Conservation (phyloP, 2,329 filamentous ascomycete species). For the Emydomyces testavorans region DNA sequence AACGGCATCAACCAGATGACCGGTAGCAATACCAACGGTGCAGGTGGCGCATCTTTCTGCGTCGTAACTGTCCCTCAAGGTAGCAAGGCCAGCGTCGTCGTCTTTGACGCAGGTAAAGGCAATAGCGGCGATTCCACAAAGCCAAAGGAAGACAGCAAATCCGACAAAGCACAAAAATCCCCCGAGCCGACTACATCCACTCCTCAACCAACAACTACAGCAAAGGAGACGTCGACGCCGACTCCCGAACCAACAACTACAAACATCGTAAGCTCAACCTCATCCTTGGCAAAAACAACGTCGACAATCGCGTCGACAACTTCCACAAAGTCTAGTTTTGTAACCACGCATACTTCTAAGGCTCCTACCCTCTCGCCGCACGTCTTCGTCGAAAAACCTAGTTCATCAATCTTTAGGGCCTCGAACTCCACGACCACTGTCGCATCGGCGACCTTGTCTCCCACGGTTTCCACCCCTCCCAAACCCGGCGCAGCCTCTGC, state of each 20-base stretch:
- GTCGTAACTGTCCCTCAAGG: constrained; percentile 64
- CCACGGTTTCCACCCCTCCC: constrained; percentile 10
- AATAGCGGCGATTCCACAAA: constrained; percentile 22
- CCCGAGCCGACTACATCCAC: constrained; percentile 9
- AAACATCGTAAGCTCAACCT: constrained; percentile 10
- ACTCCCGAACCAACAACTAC: constrained; percentile 14
- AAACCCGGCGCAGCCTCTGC: constrained; percentile 14
- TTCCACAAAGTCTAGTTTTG: constrained; percentile 6
- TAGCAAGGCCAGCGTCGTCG: constrained; percentile 54
- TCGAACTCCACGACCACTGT: constrained; percentile 14
- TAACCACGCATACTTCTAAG: constrained; percentile 8
- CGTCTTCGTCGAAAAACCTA: constrained; percentile 13
- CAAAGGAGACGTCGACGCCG: constrained; percentile 19
- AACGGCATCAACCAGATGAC: constrained; percentile 48
- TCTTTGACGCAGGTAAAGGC: constrained; percentile 40
- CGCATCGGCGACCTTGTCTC: constrained; percentile 5
- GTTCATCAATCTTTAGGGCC: constrained; percentile 9
- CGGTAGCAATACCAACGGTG: constrained; percentile 49
- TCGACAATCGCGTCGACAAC: constrained; percentile 9
- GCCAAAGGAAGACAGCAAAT: not conserved
- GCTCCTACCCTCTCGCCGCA: constrained; percentile 10
- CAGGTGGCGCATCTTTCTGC: constrained; percentile 59
- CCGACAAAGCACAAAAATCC: not conserved
- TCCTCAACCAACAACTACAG: constrained; percentile 18
- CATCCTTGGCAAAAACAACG: constrained; percentile 4